phyloP scores from a whole-genome alignment of 2,329 filamentous ascomycete genomes.

The Alternaria triticina region DNA sequence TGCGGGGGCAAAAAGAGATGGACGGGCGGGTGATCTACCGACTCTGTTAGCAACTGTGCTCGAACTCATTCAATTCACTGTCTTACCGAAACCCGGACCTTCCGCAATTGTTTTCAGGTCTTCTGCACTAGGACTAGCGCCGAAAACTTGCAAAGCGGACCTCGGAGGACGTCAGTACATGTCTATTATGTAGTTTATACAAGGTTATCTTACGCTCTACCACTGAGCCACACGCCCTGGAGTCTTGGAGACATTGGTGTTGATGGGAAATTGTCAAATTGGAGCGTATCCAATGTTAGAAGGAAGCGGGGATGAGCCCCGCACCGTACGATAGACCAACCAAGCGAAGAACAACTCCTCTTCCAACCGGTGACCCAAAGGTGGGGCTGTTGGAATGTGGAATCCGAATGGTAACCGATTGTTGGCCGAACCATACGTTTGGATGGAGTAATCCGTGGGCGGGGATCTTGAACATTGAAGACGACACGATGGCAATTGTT shows the following conservation, averaged over 20 bases:
- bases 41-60: background rate
- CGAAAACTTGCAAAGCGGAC: constrained; percentile 38
- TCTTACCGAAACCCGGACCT: constrained; percentile 39
- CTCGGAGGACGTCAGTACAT: no score
- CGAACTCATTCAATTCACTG: background rate
- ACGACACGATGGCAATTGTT: background rate
- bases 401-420: background rate
- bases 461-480: background rate
- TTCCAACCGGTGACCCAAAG: background rate
- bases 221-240: constrained; percentile 43
- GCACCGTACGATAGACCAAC: background rate
- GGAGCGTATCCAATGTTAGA: background rate
- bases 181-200: no score
- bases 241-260: background rate
- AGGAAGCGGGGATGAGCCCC: background rate
- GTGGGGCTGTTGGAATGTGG: background rate
- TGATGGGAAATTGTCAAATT: background rate
- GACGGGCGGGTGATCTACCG: constrained; percentile 29
- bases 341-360: background rate
- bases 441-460: no score
- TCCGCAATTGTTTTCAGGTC: constrained; percentile 20
- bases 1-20: constrained; percentile 14
- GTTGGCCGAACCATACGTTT: background rate
- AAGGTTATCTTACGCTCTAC: constrained; percentile 32
- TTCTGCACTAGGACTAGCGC: background rate